Conservation (phyloP, 2,329 filamentous ascomycete genomes). For the Grosmannia huntii region DNA sequence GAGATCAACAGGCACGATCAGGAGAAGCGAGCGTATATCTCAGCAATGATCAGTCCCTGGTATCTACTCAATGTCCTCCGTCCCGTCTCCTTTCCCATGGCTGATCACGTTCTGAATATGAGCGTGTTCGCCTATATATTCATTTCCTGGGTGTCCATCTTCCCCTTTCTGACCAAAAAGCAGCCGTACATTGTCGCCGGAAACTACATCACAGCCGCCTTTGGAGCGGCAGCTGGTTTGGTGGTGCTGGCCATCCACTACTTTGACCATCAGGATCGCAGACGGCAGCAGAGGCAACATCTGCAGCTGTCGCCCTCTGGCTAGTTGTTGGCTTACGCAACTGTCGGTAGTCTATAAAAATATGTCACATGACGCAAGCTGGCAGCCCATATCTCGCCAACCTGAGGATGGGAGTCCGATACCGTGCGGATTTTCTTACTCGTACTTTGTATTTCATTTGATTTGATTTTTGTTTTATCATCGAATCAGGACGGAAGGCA, state of each 20-base stretch:
- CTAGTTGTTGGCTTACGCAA: no score
- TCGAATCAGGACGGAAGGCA: no score
- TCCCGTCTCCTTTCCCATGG: neutral
- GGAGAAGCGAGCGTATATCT: slow-evolving; percentile 17
- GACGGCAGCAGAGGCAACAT: neutral
- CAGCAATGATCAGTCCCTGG: slow-evolving; percentile 12
- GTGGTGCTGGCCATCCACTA: slow-evolving; percentile 13
- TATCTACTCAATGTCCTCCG: neutral
- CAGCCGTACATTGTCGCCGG: slow-evolving; percentile 18
- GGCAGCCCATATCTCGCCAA: no score
- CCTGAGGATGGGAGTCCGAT: no score
- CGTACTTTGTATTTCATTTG: no score
- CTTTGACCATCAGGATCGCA: slow-evolving; percentile 13
- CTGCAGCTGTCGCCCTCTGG: neutral
- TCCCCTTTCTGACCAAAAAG: slow-evolving; percentile 17
- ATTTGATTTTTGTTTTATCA: no score
- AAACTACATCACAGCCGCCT: slow-evolving; percentile 18
- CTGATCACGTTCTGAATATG: slow-evolving; percentile 11
- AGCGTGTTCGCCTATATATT: slow-evolving; percentile 18
- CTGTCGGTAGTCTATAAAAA: no score
- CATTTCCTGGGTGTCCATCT: slow-evolving; percentile 18
- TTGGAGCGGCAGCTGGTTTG: slow-evolving; percentile 10
- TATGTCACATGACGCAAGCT: no score
- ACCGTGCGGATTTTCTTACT: no score
- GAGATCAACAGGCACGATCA: slow-evolving; percentile 15